Percentiles rank a stretch among this genome's conserved stretches.
Evolutionary conservation across 306 rosid species (phyloP).

Genomic region (Fragaria iinumae): DNA sequence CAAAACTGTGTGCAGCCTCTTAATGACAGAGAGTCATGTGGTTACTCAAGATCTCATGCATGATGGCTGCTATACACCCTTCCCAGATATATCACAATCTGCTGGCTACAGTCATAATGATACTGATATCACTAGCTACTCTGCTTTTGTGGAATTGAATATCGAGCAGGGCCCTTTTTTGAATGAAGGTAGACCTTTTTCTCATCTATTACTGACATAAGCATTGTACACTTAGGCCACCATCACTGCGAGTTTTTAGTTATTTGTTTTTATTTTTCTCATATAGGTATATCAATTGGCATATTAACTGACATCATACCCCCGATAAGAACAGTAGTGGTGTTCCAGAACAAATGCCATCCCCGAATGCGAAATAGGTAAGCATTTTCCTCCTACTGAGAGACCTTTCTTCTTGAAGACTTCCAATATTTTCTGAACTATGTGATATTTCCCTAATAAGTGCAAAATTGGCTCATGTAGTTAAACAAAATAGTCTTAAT

Average conservation of each 20-base stretch:
- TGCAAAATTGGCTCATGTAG: not conserved
- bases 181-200: not conserved
- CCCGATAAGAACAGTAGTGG: slow-evolving; percentile 82
- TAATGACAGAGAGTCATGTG: too few species aligned
- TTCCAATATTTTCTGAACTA: not conserved
- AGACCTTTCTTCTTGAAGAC: not conserved
- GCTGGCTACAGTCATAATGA: too few species aligned
- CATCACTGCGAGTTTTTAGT: slow-evolving; percentile 14
- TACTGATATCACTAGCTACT: too few species aligned
- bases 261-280: not conserved
- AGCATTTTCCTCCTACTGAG: slow-evolving; percentile 28
- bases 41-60: too few species aligned
- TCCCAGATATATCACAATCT: too few species aligned
- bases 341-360: slow-evolving; percentile 91
- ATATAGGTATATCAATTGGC: slow-evolving; percentile 72
- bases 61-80: too few species aligned
- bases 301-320: slow-evolving; percentile 90
- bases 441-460: not conserved
- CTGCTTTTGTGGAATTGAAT: too few species aligned
- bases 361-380: too few species aligned
- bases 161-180: too few species aligned
- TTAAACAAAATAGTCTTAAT: not conserved
- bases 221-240: slow-evolving; percentile 9
- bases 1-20: too few species aligned
- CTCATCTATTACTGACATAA: slow-evolving; percentile 2